Conservation (phyloP, 176 grass and related monocot species). For the Raddia guianensis region DNA sequence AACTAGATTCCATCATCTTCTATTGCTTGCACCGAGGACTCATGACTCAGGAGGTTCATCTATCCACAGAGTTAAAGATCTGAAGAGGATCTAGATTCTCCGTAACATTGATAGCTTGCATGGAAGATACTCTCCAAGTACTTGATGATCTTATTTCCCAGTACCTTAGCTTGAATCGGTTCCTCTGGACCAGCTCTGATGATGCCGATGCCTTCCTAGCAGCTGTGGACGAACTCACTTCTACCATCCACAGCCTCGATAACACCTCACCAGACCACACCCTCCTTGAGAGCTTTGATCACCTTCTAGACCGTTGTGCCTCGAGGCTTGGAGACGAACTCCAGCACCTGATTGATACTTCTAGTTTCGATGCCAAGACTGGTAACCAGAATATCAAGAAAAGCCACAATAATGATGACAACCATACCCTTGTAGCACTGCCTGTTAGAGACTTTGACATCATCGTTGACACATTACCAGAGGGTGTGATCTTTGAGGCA, state of each 20-base stretch:
- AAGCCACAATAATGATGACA: constrained; percentile 30
- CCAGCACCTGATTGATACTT: constrained; percentile 36
- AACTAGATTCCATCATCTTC: constrained; percentile 17
- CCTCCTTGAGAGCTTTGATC: constrained; percentile 49
- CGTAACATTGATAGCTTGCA: neutral
- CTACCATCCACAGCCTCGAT: constrained; percentile 46
- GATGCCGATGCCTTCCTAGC: constrained; percentile 51
- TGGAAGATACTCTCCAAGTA: constrained; percentile 50
- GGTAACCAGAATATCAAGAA: constrained; percentile 14
- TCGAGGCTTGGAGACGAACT: constrained; percentile 50
- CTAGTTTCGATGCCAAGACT: constrained; percentile 14
- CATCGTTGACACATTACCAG: constrained; percentile 47
- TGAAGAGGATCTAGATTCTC: constrained; percentile 23
- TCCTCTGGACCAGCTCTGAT: constrained; percentile 49
- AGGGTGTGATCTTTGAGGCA: constrained; percentile 43
- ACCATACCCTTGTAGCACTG: constrained; percentile 34
- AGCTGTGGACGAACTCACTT: constrained; percentile 54
- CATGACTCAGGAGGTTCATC: constrained; percentile 2
- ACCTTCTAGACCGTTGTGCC: constrained; percentile 50
- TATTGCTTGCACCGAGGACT: constrained; percentile 21
- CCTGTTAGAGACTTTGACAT: constrained; percentile 46
- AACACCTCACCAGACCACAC: constrained; percentile 25
- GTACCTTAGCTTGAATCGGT: constrained; percentile 41
- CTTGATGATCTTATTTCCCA: constrained; percentile 49
- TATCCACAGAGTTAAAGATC: constrained; percentile 28